Evolutionary conservation across 192 early-diverging fungal species (phyloP), one percentile per base, ranked within the genome.

Genomic region (Linnemannia hyalina): DNA sequence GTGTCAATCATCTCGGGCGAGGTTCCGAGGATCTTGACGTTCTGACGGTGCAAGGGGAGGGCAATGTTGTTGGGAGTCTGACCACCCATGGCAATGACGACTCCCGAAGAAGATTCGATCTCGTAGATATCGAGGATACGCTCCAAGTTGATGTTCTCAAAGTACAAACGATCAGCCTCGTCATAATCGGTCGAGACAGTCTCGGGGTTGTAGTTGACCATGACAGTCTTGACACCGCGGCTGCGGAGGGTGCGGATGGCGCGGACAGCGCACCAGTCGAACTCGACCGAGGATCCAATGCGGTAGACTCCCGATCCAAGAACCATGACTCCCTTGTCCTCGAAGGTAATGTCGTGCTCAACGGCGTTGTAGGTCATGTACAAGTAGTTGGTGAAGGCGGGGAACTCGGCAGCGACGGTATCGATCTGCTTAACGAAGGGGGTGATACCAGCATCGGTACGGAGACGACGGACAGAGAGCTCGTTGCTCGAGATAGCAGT

Each of bases 131-230:
- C 98, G 88, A 97, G 91, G 22, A 98, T 96, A 85, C 98, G 97
- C 90, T 99, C 98, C 80, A 97, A 93, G 68, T 91, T 93, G 65
- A 99, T 90, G 83, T 98, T 96, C 89, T 99, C 98, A 92, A 98
- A 99, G 93, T 99, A 99, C 32, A 99, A 92, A 54, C 98, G 94
- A 76, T 99, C 97, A 87, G 95, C 96, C 89, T 99, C 98, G 89
- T 98, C 98, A 84, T 97, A 99, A 88, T 99, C 98, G 41, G 98
- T 98, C 23, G 97, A 98, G 38, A 99, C 98, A 2, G 98, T 99
- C 88, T 99, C 98, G 22, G 98, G 98, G 88, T 99, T 99, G 93
- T 99, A 99, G 89, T 99, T 99, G 80, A 99, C 94, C 97, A 98
- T 98, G 23, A 99, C 91, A 1, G 98, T 99, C 83, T 94, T 94